Evolutionary conservation across 805 yeast species (phyloP).

Genomic region (Metschnikowia kunwiensis): DNA sequence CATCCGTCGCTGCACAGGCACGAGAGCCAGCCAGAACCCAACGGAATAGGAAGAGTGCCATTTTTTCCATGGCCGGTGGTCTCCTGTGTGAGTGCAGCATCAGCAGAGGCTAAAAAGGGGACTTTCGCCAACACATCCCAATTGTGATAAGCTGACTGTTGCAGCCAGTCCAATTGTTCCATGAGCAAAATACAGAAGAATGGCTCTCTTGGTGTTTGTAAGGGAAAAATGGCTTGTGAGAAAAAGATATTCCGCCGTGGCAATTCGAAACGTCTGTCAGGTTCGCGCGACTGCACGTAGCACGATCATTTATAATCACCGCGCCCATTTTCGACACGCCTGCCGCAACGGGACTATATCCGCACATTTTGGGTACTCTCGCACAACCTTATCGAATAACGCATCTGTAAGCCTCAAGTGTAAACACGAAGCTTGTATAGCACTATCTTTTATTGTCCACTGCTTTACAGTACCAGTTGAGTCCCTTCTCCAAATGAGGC

Average conservation of each 20-base stretch:
- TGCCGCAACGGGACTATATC: background rate
- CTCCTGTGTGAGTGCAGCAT: slow-evolving; percentile 1
- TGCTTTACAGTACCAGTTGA: no score
- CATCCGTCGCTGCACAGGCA: slow-evolving; percentile 45
- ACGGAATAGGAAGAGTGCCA: slow-evolving; percentile 3
- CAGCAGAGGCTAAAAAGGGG: slow-evolving; percentile 11
- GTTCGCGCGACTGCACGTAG: slow-evolving; percentile 1
- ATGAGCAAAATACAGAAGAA: slow-evolving; percentile 2
- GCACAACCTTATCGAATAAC: no score
- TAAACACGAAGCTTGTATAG: no score
- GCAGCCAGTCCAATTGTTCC: slow-evolving; percentile 19
- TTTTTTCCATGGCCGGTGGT: background rate
- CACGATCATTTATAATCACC: slow-evolving; percentile 2
- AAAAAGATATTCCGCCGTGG: slow-evolving; percentile 1
- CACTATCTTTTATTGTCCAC: no score
- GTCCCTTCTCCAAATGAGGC: no score
- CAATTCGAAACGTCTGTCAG: slow-evolving; percentile 1
- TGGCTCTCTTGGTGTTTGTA: background rate
- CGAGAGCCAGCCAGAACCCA: slow-evolving; percentile 22
- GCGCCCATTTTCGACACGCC: background rate
- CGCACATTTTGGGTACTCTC: no score
- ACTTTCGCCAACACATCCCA: slow-evolving; percentile 17
- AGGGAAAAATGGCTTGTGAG: background rate
- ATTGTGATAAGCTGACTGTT: slow-evolving; percentile 12
- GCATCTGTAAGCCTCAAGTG: no score